Conservation (phyloP, 495 filamentous ascomycete species). For the Viridothelium virens region DNA sequence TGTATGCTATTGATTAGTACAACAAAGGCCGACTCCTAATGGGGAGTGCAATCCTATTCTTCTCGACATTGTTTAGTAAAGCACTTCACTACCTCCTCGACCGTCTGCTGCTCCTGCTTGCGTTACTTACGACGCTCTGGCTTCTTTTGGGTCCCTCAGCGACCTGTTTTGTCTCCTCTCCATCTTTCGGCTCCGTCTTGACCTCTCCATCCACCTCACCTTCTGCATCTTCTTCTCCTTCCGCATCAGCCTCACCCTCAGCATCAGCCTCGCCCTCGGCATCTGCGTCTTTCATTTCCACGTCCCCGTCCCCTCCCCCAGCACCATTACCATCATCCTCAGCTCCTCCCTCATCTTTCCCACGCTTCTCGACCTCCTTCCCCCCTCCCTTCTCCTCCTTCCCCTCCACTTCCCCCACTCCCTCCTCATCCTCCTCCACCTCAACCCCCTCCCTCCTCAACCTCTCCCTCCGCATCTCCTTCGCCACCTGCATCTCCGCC, state of each 20-base stretch:
- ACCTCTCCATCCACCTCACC: constrained; percentile 5
- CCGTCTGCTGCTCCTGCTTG: constrained; percentile 3
- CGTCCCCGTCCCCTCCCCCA: constrained; percentile 21
- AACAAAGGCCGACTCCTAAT: not conserved
- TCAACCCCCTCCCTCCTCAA: constrained; percentile 15
- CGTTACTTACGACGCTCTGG: constrained; percentile 6
- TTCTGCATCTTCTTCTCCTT: constrained; percentile 10
- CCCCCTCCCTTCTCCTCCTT: constrained; percentile 45
- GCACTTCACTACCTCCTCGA: constrained; percentile 4
- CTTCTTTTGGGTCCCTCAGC: not conserved
- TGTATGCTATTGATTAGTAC: not conserved
- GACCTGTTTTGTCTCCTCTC: not conserved
- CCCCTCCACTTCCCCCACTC: constrained; percentile 27
- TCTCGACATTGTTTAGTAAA: not conserved
- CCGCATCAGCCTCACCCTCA: not conserved
- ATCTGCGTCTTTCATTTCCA: constrained; percentile 8
- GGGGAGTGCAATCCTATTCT: not conserved
- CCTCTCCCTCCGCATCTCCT: constrained; percentile 34
- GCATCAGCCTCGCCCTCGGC: constrained; percentile 1
- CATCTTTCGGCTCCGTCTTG: constrained; percentile 2
- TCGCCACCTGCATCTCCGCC: constrained; percentile 67
- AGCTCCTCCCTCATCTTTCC: constrained; percentile 19
- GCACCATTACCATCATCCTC: constrained; percentile 9
- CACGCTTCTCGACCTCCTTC: constrained; percentile 15
- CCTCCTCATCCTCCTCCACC: constrained; percentile 13